Conservation (phyloP, 2,329 filamentous ascomycete species). For the Chaetothyriales sp. region DNA sequence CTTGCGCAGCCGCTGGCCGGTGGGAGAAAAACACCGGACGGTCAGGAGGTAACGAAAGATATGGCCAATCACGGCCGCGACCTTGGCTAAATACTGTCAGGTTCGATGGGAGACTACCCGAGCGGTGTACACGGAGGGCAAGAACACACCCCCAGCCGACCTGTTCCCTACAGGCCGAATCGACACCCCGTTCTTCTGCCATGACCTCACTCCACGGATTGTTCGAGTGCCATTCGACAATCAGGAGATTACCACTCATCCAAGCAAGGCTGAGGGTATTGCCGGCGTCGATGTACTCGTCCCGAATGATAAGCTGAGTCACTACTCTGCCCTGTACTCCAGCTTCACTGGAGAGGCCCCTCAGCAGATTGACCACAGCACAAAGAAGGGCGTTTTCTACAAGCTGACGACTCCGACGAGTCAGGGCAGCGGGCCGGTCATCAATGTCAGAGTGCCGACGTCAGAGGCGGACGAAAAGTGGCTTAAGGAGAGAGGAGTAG, state of each 20-base stretch:
- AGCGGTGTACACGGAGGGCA: background rate
- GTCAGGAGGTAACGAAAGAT: constrained; percentile 6
- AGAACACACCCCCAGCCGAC: background rate
- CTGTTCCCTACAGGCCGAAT: constrained; percentile 8
- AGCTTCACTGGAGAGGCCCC: constrained; percentile 6
- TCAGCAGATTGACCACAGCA: constrained; percentile 2
- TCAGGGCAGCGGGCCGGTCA: constrained; percentile 6
- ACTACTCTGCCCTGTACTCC: constrained; percentile 11
- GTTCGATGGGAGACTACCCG: background rate
- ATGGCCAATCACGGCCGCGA: background rate
- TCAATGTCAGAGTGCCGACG: constrained; percentile 7
- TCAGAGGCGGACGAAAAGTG: constrained; percentile 10
- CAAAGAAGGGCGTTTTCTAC: constrained; percentile 7
- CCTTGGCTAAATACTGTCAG: background rate
- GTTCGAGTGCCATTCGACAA: constrained; percentile 20
- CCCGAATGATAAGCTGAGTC: constrained; percentile 6
- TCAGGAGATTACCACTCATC: constrained; percentile 9
- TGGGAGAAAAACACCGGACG: constrained; percentile 16
- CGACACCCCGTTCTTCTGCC: constrained; percentile 18
- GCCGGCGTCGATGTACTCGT: constrained; percentile 13
- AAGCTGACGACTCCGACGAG: constrained; percentile 5
- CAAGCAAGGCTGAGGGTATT: constrained; percentile 14
- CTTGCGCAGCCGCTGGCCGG: constrained; percentile 11
- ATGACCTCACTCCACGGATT: constrained; percentile 15
- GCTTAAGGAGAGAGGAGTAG: constrained; percentile 10